phyloP scores from a whole-genome alignment of 768 basidiomycete genomes.

The Collybia sordida region DNA sequence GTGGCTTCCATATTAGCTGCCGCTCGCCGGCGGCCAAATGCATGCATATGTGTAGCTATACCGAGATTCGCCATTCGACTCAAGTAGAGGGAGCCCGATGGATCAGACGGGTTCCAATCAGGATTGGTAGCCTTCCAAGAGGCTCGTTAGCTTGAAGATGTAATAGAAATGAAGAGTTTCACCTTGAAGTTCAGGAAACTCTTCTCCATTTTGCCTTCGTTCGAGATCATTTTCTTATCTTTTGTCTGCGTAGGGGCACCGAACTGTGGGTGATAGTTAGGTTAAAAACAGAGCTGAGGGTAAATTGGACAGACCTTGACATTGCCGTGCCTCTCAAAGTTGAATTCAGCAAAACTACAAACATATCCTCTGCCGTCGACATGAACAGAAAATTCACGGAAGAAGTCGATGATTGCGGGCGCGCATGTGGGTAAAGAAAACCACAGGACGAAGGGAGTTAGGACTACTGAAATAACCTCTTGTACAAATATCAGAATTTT shows the following conservation, averaged over 20 bases:
- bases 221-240: slow-evolving; percentile 78
- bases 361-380: slow-evolving; percentile 96
- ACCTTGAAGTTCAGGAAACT: slow-evolving; percentile 93
- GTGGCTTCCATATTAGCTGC: slow-evolving; percentile 19
- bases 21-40: slow-evolving; percentile 27
- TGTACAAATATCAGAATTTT: slow-evolving; percentile 85
- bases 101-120: slow-evolving; percentile 92
- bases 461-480: slow-evolving; percentile 86
- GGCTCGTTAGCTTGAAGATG: background rate
- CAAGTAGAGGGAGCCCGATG: slow-evolving; percentile 87
- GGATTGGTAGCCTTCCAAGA: slow-evolving; percentile 78
- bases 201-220: slow-evolving; percentile 99
- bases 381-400: slow-evolving; percentile 96
- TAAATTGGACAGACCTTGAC: slow-evolving; percentile 58
- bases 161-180: background rate
- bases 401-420: slow-evolving; percentile 92
- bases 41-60: slow-evolving; percentile 43
- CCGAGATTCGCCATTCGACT: slow-evolving; percentile 76
- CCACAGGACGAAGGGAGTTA: slow-evolving; percentile 94
- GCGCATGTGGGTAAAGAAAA: slow-evolving; percentile 89
- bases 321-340: slow-evolving; percentile 93
- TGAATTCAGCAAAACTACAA: slow-evolving; percentile 97
- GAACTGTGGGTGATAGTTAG: slow-evolving; percentile 54
- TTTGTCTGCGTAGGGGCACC: slow-evolving; percentile 74
- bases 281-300: background rate